These are phyloP conservation scores for Lentinula sp. DNA, from an alignment of 768 basidiomycete species.

Conservation along the genomic window DNA sequence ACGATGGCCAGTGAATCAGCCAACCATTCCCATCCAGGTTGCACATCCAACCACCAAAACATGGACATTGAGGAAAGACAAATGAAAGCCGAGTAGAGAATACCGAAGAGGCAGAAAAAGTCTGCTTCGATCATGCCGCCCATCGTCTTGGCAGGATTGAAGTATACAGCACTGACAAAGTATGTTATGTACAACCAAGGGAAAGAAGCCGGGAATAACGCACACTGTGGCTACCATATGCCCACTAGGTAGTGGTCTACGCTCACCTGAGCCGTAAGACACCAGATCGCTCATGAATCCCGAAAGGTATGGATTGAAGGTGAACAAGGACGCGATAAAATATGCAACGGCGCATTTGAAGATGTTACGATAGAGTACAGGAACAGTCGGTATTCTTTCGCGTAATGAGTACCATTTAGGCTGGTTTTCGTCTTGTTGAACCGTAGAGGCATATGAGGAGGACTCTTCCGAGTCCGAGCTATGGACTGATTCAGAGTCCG, in stretches of 20 bases:
- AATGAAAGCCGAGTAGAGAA: constrained; percentile 66
- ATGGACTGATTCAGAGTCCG: constrained; percentile 8
- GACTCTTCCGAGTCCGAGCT: constrained; percentile 13
- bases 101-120: constrained; percentile 66
- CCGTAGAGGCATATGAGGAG: constrained; percentile 11
- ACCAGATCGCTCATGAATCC: constrained; percentile 58
- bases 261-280: constrained; percentile 41
- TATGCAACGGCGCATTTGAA: constrained; percentile 92
- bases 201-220: constrained; percentile 20
- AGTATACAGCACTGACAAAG: constrained; percentile 65
- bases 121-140: constrained; percentile 94
- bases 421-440: constrained; percentile 8
- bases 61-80: constrained; percentile 72
- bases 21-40: constrained; percentile 65
- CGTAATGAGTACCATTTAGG: constrained; percentile 13
- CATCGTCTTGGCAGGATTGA: constrained; percentile 88
- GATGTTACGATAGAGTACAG: constrained; percentile 61
- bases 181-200: neutral
- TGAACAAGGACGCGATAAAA: constrained; percentile 86
- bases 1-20: constrained; percentile 69
- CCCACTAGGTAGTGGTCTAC: constrained; percentile 66
- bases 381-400: constrained; percentile 28
- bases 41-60: constrained; percentile 74
- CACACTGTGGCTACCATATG: constrained; percentile 95
- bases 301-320: constrained; percentile 76